These are phyloP conservation scores for Thermomyces lanuginosus DNA, from an alignment of 2,329 filamentous ascomycete genomes.

Conservation along the genomic window DNA sequence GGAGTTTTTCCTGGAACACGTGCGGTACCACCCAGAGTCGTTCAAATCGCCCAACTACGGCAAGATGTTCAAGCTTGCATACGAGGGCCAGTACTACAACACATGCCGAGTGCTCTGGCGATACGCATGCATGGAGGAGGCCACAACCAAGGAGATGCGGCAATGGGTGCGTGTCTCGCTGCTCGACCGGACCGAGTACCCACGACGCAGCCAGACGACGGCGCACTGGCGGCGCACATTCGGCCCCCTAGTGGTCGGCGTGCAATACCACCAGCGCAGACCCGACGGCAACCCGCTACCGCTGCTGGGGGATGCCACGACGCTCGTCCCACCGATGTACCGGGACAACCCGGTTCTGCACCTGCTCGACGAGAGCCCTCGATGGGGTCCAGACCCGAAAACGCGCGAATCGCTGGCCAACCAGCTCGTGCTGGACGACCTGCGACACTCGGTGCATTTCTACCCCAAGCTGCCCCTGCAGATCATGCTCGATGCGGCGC, in stretches of 20 bases:
- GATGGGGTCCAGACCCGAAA: slow-evolving; percentile 8
- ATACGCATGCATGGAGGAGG: slow-evolving; percentile 28
- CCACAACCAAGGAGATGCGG: slow-evolving; percentile 20
- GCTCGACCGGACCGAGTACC: slow-evolving; percentile 11
- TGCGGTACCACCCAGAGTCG: slow-evolving; percentile 8
- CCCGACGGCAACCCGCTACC: slow-evolving; percentile 6
- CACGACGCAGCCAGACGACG: slow-evolving; percentile 5
- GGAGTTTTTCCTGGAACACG: slow-evolving; percentile 10
- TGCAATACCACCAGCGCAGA: slow-evolving; percentile 10
- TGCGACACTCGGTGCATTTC: slow-evolving; percentile 11
- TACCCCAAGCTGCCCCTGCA: slow-evolving; percentile 11
- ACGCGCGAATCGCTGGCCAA: slow-evolving; percentile 14
- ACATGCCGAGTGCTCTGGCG: slow-evolving; percentile 32
- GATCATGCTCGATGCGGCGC: slow-evolving; percentile 22
- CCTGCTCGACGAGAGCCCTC: slow-evolving; percentile 8
- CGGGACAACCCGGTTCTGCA: slow-evolving; percentile 13
- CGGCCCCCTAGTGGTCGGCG: slow-evolving; percentile 20
- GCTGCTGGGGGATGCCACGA: slow-evolving; percentile 5
- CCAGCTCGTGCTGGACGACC: slow-evolving; percentile 15
- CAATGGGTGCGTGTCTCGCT: slow-evolving; percentile 17
- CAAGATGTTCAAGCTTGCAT: slow-evolving; percentile 28
- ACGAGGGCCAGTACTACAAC: slow-evolving; percentile 23
- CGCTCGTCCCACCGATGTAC: slow-evolving; percentile 12
- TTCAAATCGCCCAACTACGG: slow-evolving; percentile 16
- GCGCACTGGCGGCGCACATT: slow-evolving; percentile 12